These are phyloP conservation scores for Colletotrichum tabaci DNA, from an alignment of 2,329 filamentous ascomycete genomes.

Conservation along the genomic window DNA sequence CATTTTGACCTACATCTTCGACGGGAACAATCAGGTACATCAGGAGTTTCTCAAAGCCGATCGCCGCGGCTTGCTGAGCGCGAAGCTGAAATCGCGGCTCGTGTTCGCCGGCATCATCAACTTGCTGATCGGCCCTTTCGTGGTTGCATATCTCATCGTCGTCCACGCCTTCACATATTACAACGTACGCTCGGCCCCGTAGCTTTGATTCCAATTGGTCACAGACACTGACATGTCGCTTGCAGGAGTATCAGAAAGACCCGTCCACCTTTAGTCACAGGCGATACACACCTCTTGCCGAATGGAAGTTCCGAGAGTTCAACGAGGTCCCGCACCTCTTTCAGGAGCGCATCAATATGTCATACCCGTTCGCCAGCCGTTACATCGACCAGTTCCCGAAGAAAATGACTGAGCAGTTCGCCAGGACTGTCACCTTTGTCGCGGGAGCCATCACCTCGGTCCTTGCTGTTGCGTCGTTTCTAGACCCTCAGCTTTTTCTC, in stretches of 20 bases:
- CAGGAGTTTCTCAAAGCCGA: slow-evolving; percentile 89
- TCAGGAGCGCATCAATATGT: slow-evolving; percentile 91
- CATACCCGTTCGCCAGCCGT: slow-evolving; percentile 90
- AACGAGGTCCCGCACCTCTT: slow-evolving; percentile 97
- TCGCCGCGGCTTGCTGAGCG: slow-evolving; percentile 83
- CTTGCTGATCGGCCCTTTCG: slow-evolving; percentile 87
- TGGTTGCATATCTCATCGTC: slow-evolving; percentile 87
- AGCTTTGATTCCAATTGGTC: not conserved
- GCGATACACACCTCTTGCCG: slow-evolving; percentile 91
- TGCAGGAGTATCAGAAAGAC: slow-evolving; percentile 93
- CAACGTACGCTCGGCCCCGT: slow-evolving; percentile 70
- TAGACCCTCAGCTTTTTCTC: slow-evolving; percentile 92
- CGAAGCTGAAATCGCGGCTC: slow-evolving; percentile 83
- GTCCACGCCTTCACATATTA: slow-evolving; percentile 97
- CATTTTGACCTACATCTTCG: slow-evolving; percentile 95
- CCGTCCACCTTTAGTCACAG: slow-evolving; percentile 89
- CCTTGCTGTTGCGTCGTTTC: slow-evolving; percentile 84
- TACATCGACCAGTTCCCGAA: slow-evolving; percentile 98
- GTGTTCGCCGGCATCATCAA: slow-evolving; percentile 89
- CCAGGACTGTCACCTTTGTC: slow-evolving; percentile 88
- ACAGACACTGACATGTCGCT: not conserved
- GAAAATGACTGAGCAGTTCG: slow-evolving; percentile 89
- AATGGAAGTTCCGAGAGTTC: slow-evolving; percentile 99
- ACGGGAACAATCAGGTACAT: slow-evolving; percentile 88
- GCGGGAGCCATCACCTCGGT: slow-evolving; percentile 89